Percentiles rank a stretch among this genome's conserved stretches.
Conservation (phyloP, 2,329 filamentous ascomycete species). For the Xylogone sp. region DNA sequence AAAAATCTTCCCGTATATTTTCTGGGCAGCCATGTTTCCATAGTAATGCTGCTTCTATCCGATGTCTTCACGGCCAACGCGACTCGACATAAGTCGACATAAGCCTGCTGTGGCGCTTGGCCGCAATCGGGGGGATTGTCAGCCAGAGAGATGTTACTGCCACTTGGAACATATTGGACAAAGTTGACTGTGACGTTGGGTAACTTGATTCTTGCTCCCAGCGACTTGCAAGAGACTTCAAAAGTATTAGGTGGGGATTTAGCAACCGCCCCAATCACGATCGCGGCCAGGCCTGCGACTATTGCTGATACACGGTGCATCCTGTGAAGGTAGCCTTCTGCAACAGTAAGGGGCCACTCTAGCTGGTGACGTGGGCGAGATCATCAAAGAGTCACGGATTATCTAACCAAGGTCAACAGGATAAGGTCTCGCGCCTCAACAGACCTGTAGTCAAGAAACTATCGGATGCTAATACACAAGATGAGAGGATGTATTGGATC, state of each 20-base stretch:
- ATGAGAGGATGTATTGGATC: neutral
- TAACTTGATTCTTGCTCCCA: constrained; percentile 6
- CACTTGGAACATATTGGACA: constrained; percentile 11
- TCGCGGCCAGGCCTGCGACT: neutral
- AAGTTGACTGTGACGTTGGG: constrained; percentile 16
- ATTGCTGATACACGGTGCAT: neutral
- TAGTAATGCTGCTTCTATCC: neutral
- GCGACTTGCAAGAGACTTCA: constrained; percentile 3
- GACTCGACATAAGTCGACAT: neutral
- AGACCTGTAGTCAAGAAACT: too few relatives aligned
- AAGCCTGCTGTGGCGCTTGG: neutral
- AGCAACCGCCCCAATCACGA: neutral
- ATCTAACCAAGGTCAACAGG: too few relatives aligned
- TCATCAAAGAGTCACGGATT: neutral
- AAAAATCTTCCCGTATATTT: constrained; percentile 37
- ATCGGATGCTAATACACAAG: neutral
- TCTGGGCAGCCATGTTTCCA: constrained; percentile 25
- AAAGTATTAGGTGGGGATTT: neutral
- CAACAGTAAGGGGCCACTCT: neutral
- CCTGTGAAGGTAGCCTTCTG: neutral
- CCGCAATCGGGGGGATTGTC: neutral
- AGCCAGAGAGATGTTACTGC: constrained; percentile 7
- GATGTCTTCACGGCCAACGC: neutral
- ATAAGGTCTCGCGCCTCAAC: too few relatives aligned
- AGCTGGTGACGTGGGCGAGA: neutral